Evolutionary conservation across 2,329 filamentous ascomycete genomes (phyloP).

Genomic region (Beauveria brongniartii): DNA sequence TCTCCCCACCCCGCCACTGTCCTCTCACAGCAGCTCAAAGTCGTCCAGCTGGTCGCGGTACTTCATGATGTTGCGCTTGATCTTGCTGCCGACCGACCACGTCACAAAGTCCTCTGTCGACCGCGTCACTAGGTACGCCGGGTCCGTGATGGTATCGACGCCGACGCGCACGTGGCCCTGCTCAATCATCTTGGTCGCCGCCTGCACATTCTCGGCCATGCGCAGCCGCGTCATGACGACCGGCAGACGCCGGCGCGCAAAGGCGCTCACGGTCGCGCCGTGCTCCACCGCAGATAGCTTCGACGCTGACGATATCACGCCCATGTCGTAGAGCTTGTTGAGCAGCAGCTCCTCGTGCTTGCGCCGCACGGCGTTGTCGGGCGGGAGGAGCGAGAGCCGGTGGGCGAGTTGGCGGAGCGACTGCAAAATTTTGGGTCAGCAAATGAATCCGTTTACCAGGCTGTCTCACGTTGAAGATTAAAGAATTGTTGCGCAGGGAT

Average conservation of each 20-base stretch:
- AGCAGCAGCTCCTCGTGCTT: constrained; percentile 84
- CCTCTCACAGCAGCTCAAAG: constrained; percentile 71
- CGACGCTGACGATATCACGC: constrained; percentile 66
- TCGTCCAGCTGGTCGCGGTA: constrained; percentile 94
- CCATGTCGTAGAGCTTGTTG: constrained; percentile 90
- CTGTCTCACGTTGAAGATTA: too few species aligned
- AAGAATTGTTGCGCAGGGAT: not conserved
- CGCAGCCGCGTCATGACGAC: constrained; percentile 84
- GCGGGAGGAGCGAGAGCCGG: constrained; percentile 73
- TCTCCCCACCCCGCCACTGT: not conserved
- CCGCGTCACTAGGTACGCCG: constrained; percentile 80
- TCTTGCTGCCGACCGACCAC: constrained; percentile 93
- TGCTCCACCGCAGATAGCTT: constrained; percentile 82
- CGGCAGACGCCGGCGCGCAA: constrained; percentile 74
- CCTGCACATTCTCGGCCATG: constrained; percentile 87
- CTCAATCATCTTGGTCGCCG: constrained; percentile 81
- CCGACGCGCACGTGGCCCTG: constrained; percentile 90
- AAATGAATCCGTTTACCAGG: too few species aligned
- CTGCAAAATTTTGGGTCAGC: constrained; percentile 26
- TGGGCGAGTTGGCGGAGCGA: constrained; percentile 88
- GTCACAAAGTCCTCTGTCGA: constrained; percentile 95
- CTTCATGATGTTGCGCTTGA: constrained; percentile 91
- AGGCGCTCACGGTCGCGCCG: constrained; percentile 79
- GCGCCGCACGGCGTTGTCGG: constrained; percentile 65
- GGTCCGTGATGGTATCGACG: constrained; percentile 82